phyloP scores from a whole-genome alignment of 2,329 filamentous ascomycete species.

The Pseudocercospora ulei region DNA sequence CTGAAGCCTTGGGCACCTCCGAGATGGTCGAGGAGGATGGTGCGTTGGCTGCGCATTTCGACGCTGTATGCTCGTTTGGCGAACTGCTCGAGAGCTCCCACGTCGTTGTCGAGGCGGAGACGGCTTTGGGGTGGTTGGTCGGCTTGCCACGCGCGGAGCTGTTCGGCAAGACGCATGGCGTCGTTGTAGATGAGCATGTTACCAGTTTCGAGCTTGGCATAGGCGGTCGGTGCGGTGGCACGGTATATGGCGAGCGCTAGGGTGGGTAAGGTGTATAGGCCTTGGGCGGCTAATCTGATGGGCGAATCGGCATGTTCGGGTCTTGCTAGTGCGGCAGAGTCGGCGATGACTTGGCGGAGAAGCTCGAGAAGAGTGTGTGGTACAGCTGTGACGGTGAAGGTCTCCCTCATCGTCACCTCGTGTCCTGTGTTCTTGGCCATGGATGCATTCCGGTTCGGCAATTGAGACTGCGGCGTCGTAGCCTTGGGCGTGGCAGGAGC shows the following conservation, averaged over 20 bases:
- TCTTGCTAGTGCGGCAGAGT: conserved; percentile 47
- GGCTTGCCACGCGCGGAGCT: conserved; percentile 43
- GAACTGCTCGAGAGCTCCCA: conserved; percentile 49
- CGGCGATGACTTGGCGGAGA: conserved; percentile 46
- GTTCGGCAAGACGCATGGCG: conserved; percentile 49
- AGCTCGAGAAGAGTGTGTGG: conserved; percentile 66
- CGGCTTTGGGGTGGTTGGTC: conserved; percentile 37
- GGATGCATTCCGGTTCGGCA: conserved; percentile 28
- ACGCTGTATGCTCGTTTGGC: conserved; percentile 53
- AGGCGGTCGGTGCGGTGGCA: conserved; percentile 65
- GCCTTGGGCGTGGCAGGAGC: conserved; percentile 22
- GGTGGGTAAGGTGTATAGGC: conserved; percentile 61
- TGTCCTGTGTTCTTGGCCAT: conserved; percentile 24
- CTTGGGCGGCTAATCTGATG: conserved; percentile 57
- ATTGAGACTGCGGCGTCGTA: conserved; percentile 9
- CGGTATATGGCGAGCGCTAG: conserved; percentile 69
- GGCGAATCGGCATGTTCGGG: conserved; percentile 43
- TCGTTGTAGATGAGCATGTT: conserved; percentile 60
- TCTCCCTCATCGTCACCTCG: conserved; percentile 64
- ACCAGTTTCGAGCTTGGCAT: conserved; percentile 50
- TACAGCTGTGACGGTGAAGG: conserved; percentile 78
- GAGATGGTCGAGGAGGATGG: conserved; percentile 52
- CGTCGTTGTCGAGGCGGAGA: conserved; percentile 46
- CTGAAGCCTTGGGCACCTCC: conserved; percentile 55
- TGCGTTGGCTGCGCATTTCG: conserved; percentile 57